phyloP scores from a whole-genome alignment of 2,329 filamentous ascomycete species.

The Leptographium flavum region DNA sequence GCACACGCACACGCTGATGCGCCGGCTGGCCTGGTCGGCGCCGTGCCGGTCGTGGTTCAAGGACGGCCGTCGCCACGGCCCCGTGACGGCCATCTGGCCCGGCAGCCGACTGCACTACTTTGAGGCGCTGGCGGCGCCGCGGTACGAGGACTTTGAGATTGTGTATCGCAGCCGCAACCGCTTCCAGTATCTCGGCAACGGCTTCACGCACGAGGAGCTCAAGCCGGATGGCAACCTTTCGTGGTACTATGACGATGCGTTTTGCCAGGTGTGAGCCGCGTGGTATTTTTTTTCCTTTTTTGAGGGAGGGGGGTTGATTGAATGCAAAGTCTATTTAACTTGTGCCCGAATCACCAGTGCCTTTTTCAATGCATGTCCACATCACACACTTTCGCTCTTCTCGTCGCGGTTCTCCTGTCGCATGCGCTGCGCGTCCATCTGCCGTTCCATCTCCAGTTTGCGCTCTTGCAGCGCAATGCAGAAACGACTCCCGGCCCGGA shows the following conservation, averaged over 20 bases:
- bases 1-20: conserved; percentile 17
- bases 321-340: too few relatives aligned
- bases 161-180: conserved; percentile 6
- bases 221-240: too few relatives aligned
- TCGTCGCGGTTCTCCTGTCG: too few relatives aligned
- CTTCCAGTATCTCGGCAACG: conserved; percentile 5
- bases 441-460: conserved; percentile 30
- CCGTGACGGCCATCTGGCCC: conserved; percentile 12
- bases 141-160: conserved; percentile 19
- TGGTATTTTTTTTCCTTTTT: not conserved
- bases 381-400: too few relatives aligned
- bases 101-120: conserved; percentile 13
- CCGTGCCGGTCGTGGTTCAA: conserved; percentile 17
- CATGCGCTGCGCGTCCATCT: conserved; percentile 24
- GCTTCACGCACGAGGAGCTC: conserved; percentile 21
- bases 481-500: conserved; percentile 44
- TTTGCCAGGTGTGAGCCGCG: too few relatives aligned
- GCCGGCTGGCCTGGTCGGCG: conserved; percentile 16
- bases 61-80: conserved; percentile 11
- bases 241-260: too few relatives aligned
- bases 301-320: not conserved
- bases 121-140: conserved; percentile 13
- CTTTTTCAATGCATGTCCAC: too few relatives aligned
- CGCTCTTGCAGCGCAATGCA: conserved; percentile 42
- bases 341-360: too few relatives aligned